Evolutionary conservation across 306 rosid species (phyloP).

Genomic region (Acacia melanoxylon): DNA sequence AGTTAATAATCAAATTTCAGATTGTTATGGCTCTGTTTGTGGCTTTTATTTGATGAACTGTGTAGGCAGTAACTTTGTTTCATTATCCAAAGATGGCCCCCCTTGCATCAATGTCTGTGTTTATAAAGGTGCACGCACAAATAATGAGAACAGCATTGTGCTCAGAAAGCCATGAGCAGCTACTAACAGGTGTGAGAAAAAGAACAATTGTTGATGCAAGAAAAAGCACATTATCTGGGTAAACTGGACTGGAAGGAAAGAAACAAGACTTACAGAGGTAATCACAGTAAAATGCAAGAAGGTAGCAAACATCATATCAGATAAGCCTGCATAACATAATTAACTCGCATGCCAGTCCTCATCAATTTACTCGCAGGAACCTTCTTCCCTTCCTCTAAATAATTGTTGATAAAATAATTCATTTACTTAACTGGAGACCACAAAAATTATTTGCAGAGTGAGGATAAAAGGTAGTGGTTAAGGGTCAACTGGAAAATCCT

Average conservation of each 20-base stretch:
- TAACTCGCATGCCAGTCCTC: neutral
- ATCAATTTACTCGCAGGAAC: neutral
- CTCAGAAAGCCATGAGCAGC: neutral
- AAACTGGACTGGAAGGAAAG: neutral
- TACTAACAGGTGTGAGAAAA: neutral
- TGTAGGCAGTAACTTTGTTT: neutral
- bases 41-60: neutral
- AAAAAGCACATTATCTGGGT: neutral
- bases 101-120: neutral
- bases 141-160: neutral
- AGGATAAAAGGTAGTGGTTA: neutral
- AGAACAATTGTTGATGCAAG: neutral
- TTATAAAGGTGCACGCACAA: neutral
- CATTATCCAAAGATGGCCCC: neutral
- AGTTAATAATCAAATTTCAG: constrained; percentile 3
- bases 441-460: neutral
- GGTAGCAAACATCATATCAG: neutral
- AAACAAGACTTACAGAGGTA: neutral
- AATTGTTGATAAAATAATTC: neutral
- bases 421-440: neutral
- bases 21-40: neutral
- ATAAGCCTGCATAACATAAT: neutral
- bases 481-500: neutral
- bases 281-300: neutral
- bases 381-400: neutral